Base-by-base conservation (phyloP, 2,329 filamentous ascomycete species). In the Botrytis paeoniae region DNA sequence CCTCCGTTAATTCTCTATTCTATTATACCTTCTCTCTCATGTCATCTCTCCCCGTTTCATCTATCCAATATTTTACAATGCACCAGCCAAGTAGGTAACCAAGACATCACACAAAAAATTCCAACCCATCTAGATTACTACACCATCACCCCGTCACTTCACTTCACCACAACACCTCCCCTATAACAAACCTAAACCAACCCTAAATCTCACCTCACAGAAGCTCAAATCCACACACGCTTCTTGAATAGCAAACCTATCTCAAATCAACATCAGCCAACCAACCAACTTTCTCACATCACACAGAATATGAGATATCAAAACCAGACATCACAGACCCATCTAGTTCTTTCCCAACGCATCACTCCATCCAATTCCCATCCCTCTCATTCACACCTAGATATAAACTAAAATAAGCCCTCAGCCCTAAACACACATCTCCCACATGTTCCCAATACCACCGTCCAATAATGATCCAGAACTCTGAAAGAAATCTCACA, bases 271-370 rank as follows among this genome's bases (percentile, higher is more conserved):
- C 25, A 16, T 59, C 20, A 68, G 16, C 64, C 64, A 68, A 51
- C 25, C 64, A 54, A 68, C 45, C 32, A 29, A 43, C 51, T 69
- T 69, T 69, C 51, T 25, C 51, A 54, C 45, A 8, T 68, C 45
- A 54, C 45, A 68, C 32, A 14, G 3, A 22, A 18, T 7, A 51
- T 51, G 25, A 51, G 14, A 5, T 18, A 41, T 45, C 5, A 45
- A 22, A 18, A 39, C 8, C 10, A 45, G 2, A 39, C 51, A 39
- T 68, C 12, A 54, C 22, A 64, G 20, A 22, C 57, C 8, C 57
- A 60, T 60, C 32, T 60, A 60, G 29, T 18, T 22, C 39, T 64
- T 35, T 10, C 25, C 8, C 3, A n/a, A 20, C 32, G 20, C 4
- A 54, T 18, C 16, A 51, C 25, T 4, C 29, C 35, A 59, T 25